phyloP scores from a whole-genome alignment of 192 early-diverging fungal species.

The Coemansia sp. region DNA sequence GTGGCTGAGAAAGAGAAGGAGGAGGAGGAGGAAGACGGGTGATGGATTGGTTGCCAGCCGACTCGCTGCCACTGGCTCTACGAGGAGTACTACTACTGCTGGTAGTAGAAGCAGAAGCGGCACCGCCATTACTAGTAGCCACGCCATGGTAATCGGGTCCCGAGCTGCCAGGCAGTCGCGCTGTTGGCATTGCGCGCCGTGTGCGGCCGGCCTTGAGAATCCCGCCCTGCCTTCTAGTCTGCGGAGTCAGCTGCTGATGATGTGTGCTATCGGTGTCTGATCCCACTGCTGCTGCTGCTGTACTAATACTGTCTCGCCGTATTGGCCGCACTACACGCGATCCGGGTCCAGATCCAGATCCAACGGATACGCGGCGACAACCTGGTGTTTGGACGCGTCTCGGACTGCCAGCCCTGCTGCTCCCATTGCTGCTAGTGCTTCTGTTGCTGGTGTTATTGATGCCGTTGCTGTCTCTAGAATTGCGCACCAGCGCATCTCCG shows the following conservation, averaged over 20 bases:
- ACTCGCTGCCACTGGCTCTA: neutral
- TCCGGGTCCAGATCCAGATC: neutral
- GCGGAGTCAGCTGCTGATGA: slow-evolving; percentile 38
- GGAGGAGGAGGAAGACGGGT: neutral
- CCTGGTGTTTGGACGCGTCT: neutral
- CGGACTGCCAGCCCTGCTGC: neutral
- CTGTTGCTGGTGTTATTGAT: no score
- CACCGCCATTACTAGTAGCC: neutral
- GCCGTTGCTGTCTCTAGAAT: no score
- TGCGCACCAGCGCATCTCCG: no score
- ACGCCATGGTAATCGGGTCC: neutral
- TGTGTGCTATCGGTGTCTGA: neutral
- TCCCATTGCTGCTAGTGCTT: neutral
- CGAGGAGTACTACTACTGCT: slow-evolving; percentile 2
- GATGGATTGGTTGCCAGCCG: neutral
- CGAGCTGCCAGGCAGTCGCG: neutral
- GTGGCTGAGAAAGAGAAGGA: neutral
- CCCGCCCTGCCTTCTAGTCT: slow-evolving; percentile 34
- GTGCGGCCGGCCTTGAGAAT: slow-evolving; percentile 46
- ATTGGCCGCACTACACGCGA: neutral
- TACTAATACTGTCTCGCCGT: neutral
- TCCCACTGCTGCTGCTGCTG: neutral
- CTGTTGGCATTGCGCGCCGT: slow-evolving; percentile 19
- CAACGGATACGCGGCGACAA: neutral
- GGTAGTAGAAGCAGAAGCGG: neutral